These are phyloP conservation scores for Colletotrichum spinosum DNA, from an alignment of 2,329 filamentous ascomycete species.

Conservation along the genomic window DNA sequence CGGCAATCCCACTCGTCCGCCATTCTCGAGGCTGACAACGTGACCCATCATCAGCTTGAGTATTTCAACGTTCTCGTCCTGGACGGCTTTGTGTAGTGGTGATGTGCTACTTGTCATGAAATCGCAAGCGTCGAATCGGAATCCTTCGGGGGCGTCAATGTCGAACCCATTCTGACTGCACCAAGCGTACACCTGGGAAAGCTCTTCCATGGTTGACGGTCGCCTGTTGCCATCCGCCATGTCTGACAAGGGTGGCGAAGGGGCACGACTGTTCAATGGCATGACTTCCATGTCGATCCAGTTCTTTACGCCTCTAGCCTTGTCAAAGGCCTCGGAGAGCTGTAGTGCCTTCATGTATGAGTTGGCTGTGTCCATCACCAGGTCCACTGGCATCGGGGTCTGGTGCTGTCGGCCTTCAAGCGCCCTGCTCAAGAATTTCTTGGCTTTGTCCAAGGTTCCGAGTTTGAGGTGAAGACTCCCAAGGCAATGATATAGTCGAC, in stretches of 20 bases:
- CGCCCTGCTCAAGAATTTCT: constrained; percentile 40
- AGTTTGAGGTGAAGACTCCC: constrained; percentile 41
- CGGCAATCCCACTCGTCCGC: constrained; percentile 37
- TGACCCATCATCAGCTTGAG: constrained; percentile 42
- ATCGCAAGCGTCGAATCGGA: constrained; percentile 42
- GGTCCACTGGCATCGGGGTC: constrained; percentile 26
- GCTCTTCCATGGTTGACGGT: constrained; percentile 28
- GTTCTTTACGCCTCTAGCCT: constrained; percentile 42
- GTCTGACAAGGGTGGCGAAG: constrained; percentile 12
- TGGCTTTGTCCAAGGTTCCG: constrained; percentile 38
- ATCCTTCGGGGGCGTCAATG: constrained; percentile 39
- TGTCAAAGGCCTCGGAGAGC: constrained; percentile 41
- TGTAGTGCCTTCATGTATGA: constrained; percentile 41
- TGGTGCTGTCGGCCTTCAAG: constrained; percentile 40
- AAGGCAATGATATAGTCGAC: constrained; percentile 44
- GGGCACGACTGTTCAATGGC: constrained; percentile 10
- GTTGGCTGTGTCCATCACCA: constrained; percentile 42
- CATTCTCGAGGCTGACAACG: constrained; percentile 40
- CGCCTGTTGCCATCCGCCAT: not conserved
- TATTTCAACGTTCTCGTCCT: constrained; percentile 41
- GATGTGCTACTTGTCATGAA: constrained; percentile 36
- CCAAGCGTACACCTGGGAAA: constrained; percentile 41
- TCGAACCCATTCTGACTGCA: constrained; percentile 44
- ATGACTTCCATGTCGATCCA: constrained; percentile 39
- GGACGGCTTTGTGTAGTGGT: constrained; percentile 43